phyloP scores from a whole-genome alignment of 1,284 basidiomycete genomes.

The Earliella scabrosa region DNA sequence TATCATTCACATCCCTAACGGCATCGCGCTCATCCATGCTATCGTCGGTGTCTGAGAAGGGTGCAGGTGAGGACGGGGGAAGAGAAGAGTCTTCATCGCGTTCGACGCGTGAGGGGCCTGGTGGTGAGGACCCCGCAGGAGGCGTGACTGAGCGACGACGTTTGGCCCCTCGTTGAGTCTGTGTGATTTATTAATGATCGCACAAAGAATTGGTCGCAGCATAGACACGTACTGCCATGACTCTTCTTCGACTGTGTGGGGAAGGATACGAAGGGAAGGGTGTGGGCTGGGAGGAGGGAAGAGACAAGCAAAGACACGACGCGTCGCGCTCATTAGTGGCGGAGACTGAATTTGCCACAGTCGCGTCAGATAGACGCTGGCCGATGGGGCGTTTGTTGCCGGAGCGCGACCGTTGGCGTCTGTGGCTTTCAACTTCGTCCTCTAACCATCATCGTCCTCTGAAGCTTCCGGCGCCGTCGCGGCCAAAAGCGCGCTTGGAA shows the following conservation, averaged over 20 bases:
- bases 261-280: neutral
- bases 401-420: neutral
- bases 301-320: slow-evolving; percentile 21
- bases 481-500: neutral
- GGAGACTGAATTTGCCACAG: slow-evolving; percentile 33
- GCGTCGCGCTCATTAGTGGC: slow-evolving; percentile 32
- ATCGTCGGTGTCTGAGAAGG: slow-evolving; percentile 89
- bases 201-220: neutral
- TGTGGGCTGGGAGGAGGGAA: slow-evolving; percentile 3
- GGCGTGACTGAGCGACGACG: slow-evolving; percentile 67
- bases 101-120: slow-evolving; percentile 48
- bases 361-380: slow-evolving; percentile 23
- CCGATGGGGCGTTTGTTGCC: slow-evolving; percentile 8
- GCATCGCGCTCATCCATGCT: slow-evolving; percentile 78
- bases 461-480: too few relatives aligned
- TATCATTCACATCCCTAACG: slow-evolving; percentile 70
- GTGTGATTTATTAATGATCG: neutral
- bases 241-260: neutral
- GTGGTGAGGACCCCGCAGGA: slow-evolving; percentile 55
- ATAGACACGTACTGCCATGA: slow-evolving; percentile 19
- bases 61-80: slow-evolving; percentile 80
- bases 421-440: neutral
- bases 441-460: neutral
- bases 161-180: slow-evolving; percentile 50
- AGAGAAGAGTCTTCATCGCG: slow-evolving; percentile 71